These are phyloP conservation scores for Mycena olivaceomarginata DNA, from an alignment of 768 basidiomycete species.

Conservation along the genomic window DNA sequence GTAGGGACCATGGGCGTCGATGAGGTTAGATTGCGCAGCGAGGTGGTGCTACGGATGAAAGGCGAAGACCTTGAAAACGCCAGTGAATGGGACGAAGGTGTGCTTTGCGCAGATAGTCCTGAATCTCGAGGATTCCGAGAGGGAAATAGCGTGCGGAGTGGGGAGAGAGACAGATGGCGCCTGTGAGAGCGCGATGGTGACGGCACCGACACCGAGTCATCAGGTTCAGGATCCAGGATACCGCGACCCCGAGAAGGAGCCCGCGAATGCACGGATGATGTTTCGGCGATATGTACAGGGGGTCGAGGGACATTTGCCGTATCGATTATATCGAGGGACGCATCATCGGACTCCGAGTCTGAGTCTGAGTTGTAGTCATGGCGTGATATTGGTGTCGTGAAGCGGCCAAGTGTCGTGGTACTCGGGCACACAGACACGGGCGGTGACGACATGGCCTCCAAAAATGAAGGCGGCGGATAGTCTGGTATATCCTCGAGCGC, in stretches of 20 bases:
- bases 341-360: constrained; percentile 66
- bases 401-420: constrained; percentile 60
- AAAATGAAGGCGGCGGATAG: constrained; percentile 86
- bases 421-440: constrained; percentile 62
- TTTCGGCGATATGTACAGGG: constrained; percentile 7
- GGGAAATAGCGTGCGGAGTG: constrained; percentile 68
- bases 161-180: constrained; percentile 65
- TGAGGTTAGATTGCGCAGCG: constrained; percentile 60
- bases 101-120: constrained; percentile 65
- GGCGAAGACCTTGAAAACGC: constrained; percentile 57
- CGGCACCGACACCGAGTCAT: constrained; percentile 44
- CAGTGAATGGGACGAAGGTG: constrained; percentile 62
- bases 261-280: constrained; percentile 51
- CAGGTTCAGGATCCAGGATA: constrained; percentile 53
- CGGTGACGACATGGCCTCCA: constrained; percentile 76
- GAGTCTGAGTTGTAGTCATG: constrained; percentile 43
- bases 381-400: constrained; percentile 26
- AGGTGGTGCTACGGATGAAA: constrained; percentile 68
- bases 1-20: constrained; percentile 59
- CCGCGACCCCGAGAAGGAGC: constrained; percentile 53
- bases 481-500: constrained; percentile 63
- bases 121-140: constrained; percentile 54
- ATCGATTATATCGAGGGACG: constrained; percentile 74
- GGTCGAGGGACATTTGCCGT: constrained; percentile 51
- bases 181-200: constrained; percentile 54